Percentiles rank a stretch among this genome's conserved stretches.
These are phyloP conservation scores for Aplosporella prunicola DNA, from an alignment of 2,329 filamentous ascomycete genomes.

Conservation along the genomic window DNA sequence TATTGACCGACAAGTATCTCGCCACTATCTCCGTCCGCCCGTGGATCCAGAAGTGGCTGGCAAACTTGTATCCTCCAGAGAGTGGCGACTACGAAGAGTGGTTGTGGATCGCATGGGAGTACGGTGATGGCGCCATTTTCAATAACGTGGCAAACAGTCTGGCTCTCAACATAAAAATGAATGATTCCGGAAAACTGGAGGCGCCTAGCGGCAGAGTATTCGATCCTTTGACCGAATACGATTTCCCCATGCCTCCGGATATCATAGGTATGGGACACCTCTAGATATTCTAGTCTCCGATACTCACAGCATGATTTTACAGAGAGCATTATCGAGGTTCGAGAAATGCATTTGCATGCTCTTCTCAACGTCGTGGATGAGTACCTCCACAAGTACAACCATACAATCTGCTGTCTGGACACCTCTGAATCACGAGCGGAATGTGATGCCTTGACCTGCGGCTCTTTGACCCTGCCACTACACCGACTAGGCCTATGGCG, in stretches of 20 bases:
- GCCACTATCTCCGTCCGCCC: constrained; percentile 3
- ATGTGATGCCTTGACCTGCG: too few species aligned
- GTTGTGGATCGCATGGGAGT: constrained; percentile 7
- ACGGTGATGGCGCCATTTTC: constrained; percentile 1
- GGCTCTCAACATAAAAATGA: background rate
- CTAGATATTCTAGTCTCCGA: too few species aligned
- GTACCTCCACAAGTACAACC: too few species aligned
- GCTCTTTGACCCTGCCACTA: too few species aligned
- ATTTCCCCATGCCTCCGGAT: background rate
- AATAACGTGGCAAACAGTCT: background rate
- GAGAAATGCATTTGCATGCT: too few species aligned
- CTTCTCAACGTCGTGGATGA: too few species aligned
- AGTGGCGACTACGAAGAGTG: constrained; percentile 4
- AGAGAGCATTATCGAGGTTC: too few species aligned
- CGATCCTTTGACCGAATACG: background rate
- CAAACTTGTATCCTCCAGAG: background rate
- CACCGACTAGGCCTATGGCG: too few species aligned
- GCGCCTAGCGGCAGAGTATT: background rate
- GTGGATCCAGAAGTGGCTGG: constrained; percentile 2
- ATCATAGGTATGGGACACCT: too few species aligned
- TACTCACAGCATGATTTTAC: too few species aligned
- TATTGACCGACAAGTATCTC: constrained; percentile 11
- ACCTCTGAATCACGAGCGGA: too few species aligned
- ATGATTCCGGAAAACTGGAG: background rate
- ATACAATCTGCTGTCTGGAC: too few species aligned